Evolutionary conservation across 2,329 filamentous ascomycete species (phyloP), one percentile per base, ranked within the genome.

Genomic region (Didymella arachidicola): DNA sequence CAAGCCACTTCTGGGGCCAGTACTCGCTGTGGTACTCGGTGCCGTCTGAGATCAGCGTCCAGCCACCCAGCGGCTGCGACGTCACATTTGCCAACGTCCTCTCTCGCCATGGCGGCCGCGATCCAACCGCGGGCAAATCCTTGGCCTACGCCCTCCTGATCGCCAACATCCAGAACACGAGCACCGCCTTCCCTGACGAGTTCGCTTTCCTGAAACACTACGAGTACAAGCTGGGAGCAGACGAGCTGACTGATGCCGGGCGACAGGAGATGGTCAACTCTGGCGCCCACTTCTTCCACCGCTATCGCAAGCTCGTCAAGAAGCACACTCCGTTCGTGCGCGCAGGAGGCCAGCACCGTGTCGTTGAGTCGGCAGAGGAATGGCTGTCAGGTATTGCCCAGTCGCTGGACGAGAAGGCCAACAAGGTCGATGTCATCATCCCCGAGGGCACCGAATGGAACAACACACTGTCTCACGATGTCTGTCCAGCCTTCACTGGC

Each of bases 11-110:
- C 54, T 96, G 92, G 92, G 93, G 93, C 55, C 92, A 94, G 74
- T 97, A 97, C 76, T 90, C 92, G 18, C 91, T 93, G 2, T 96
- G 87, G 79, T 97, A 91, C 77, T 84, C 88, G 1, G 88, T 93
- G 0, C 84, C 87, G 7, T 92, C 89, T 1, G 80, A 85, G 2
- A 85, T 92, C 49, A 80, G 86, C 16, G 67, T 82, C 7, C 80
- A 81, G 7, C 79, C 89, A 0, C 93, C 92, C 0, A 65, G 80
- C 0, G 82, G 81, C n/a, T 97, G 93, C 78, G 79, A 84, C 12
- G 79, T 94, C 66, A 94, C 88, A 2, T 94, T 96, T 76, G 93
- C 85, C 1, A 90, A 93, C 70, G 81, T 93, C 25, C 83, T 97
- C 46, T 93, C 92, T 22, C 87, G 93, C 2, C 93, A 97, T 73